Evolutionary conservation across 805 yeast species (phyloP), one percentile per base, ranked within the genome.

Genomic region (Metschnikowia proteae): DNA sequence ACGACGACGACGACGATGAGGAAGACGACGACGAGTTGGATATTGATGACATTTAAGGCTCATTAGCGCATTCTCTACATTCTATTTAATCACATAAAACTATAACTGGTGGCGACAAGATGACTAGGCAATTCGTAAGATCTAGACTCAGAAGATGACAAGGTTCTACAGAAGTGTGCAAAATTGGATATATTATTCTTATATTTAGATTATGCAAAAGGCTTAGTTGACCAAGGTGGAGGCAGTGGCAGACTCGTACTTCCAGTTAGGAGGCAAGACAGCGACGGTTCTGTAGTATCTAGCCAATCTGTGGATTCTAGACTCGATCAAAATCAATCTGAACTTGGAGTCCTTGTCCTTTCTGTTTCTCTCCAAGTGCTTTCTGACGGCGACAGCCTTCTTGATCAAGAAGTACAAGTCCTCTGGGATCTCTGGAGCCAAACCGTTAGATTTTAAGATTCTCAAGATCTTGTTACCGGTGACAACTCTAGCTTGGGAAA

Each of bases 301-400:
- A 67, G 99, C 96, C 75, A 94, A 88, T 86, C 99, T 92, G 96
- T 94, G 99, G 83, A 94, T 94, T 90, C 99, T 91, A 62, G 98
- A 92, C 83, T 94, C 99, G 78, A 94, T 91, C 79, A 94, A 86
- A 94, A 94, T 94, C 74, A 94, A 89, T 86, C 99, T 89, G 96
- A 94, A 94, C 83, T 94, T 94, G 68, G 99, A 94, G 82, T 94
- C 99, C 86, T 94, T 92, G 82, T 94, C 99, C 86, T 94, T 94
- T 88, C 99, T 91, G 97, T 94, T 94, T 81, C 95, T 88, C 83
- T 94, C 99, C 75, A 94, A 86, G 81, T 94, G 99, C 88, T 94
- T 94, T 90, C 99, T 94, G 78, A 95, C 97, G 64, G 97, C 73
- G 71, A 94, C 98, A 74, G 99, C 99, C 86, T 94, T 94, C 90